Conservation (phyloP, 2,329 filamentous ascomycete species). For the Neofusicoccum laricinum region DNA sequence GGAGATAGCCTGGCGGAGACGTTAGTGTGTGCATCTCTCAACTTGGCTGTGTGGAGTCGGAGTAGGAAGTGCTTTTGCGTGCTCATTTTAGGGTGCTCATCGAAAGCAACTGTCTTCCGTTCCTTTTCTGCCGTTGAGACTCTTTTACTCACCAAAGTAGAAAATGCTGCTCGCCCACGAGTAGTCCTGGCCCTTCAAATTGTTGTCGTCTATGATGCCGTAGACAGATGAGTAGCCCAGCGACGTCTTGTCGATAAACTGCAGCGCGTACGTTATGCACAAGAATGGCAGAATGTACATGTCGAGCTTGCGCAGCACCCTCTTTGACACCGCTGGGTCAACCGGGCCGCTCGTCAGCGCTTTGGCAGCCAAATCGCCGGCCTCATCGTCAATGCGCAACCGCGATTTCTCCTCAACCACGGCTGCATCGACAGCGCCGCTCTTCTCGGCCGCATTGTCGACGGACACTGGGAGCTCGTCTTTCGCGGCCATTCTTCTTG, state of each 20-base stretch:
- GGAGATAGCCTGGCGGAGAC: constrained; percentile 17
- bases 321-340: not conserved
- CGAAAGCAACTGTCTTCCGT: too few species aligned
- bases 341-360: not conserved
- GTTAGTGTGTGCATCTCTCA: not conserved
- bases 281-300: constrained; percentile 53
- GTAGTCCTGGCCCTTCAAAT: constrained; percentile 20
- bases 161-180: constrained; percentile 20
- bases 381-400: constrained; percentile 7
- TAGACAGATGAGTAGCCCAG: constrained; percentile 35
- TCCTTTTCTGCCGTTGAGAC: too few species aligned
- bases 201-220: constrained; percentile 19
- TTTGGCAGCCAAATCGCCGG: not conserved
- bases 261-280: constrained; percentile 61
- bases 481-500: not conserved
- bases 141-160: constrained; percentile 5
- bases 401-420: not conserved
- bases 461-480: not conserved
- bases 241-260: constrained; percentile 62
- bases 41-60: constrained; percentile 46
- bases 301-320: constrained; percentile 48
- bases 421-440: not conserved
- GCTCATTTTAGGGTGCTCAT: too few species aligned
- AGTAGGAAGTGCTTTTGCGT: constrained; percentile 43
- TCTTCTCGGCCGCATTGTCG: not conserved